A percentile compares a stretch with the other conserved stretches of the same genome.
phyloP scores from a whole-genome alignment of 768 basidiomycete species.

The Tulasnella sp. region DNA sequence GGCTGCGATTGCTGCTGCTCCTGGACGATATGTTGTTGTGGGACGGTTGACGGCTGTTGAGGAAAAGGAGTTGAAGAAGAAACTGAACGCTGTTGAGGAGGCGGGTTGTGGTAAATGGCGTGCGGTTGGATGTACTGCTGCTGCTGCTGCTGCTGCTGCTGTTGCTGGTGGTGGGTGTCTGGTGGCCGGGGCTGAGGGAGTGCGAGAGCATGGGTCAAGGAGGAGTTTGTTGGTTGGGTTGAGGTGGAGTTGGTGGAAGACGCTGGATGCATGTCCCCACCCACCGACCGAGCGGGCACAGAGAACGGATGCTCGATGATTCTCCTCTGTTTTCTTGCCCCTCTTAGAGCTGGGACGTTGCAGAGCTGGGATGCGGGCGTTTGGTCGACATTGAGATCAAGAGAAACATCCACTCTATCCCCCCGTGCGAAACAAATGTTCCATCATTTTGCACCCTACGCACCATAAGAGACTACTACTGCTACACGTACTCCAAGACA shows the following conservation, averaged over 20 bases:
- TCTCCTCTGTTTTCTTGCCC: neutral
- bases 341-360: neutral
- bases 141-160: slow-evolving; percentile 19
- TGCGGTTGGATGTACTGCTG: slow-evolving; percentile 20
- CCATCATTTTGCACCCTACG: slow-evolving; percentile 9
- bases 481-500: slow-evolving; percentile 15
- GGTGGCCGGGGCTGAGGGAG: slow-evolving; percentile 16
- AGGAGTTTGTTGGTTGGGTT: slow-evolving; percentile 10
- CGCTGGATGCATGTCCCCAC: neutral
- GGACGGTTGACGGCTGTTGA: slow-evolving; percentile 23
- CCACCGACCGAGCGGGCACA: neutral
- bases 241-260: neutral
- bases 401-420: slow-evolving; percentile 11
- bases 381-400: slow-evolving; percentile 22
- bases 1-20: slow-evolving; percentile 23
- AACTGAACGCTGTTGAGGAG: neutral
- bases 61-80: slow-evolving; percentile 15
- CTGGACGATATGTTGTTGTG: slow-evolving; percentile 17
- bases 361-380: neutral
- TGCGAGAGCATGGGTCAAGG: slow-evolving; percentile 10
- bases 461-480: neutral
- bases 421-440: slow-evolving; percentile 6
- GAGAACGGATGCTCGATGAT: neutral
- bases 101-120: slow-evolving; percentile 10
- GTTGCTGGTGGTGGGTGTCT: slow-evolving; percentile 13